Conservation (phyloP, 139 green algal genomes). For the Chlorella sp. region DNA sequence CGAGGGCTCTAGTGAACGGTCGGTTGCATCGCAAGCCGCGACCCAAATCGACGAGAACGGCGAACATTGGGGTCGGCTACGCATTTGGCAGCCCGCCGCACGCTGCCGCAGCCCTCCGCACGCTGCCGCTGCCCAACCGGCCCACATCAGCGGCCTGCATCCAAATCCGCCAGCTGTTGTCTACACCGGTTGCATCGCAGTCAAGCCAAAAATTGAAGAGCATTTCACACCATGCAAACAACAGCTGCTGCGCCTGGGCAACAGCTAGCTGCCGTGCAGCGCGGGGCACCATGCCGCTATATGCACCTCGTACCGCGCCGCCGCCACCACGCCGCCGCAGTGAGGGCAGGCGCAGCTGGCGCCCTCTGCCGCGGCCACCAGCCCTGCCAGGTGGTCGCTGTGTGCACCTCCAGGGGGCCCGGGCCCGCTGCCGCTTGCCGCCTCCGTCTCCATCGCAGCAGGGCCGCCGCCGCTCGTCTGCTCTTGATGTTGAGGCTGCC, state of each 20-base stretch:
- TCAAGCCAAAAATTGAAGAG: too few relatives aligned
- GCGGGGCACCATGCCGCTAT: constrained; percentile 30
- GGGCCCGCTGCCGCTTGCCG: neutral
- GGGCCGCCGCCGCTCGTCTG: neutral
- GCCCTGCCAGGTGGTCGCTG: neutral
- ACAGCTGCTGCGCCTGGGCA: too few relatives aligned
- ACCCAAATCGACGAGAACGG: neutral
- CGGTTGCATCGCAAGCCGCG: too few relatives aligned
- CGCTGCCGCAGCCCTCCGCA: too few relatives aligned
- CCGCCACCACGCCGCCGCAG: constrained; percentile 32
- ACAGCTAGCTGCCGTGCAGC: constrained; percentile 2
- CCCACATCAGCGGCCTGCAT: too few relatives aligned
- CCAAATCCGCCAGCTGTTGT: too few relatives aligned
- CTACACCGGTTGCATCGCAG: too few relatives aligned
- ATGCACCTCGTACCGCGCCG: constrained; percentile 11
- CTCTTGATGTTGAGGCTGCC: neutral
- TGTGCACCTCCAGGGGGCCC: neutral
- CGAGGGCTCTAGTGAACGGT: too few relatives aligned
- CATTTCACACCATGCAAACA: too few relatives aligned
- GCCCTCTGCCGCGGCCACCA: constrained; percentile 13
- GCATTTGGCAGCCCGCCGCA: neutral
- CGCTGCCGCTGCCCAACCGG: too few relatives aligned
- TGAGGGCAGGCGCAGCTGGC: constrained; percentile 18
- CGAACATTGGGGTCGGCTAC: neutral
- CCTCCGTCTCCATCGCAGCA: constrained; percentile 22